Percentiles rank a stretch among this genome's conserved stretches.
These are phyloP conservation scores for Drosera capensis DNA, from an alignment of 148 eudicot genomes.

Conservation along the genomic window DNA sequence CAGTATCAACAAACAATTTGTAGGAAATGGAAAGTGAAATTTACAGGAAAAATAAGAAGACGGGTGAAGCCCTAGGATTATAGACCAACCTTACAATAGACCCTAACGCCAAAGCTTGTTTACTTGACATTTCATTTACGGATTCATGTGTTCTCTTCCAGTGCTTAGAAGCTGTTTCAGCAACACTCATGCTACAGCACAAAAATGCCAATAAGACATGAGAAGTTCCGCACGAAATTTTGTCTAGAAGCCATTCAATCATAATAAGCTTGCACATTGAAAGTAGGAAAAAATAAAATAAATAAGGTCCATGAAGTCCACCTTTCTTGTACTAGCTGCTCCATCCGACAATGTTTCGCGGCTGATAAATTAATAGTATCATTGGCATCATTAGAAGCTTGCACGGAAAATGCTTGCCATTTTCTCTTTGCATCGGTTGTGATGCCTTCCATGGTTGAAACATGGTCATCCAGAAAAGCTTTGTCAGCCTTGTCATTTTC, in stretches of 20 bases:
- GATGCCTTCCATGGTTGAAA: slow-evolving; percentile 49
- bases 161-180: slow-evolving; percentile 56
- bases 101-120: slow-evolving; percentile 35
- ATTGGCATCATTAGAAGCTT: slow-evolving; percentile 46
- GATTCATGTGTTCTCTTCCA: slow-evolving; percentile 48
- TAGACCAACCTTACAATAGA: slow-evolving; percentile 50
- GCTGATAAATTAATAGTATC: slow-evolving; percentile 77
- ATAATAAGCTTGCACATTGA: not conserved
- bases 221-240: not conserved
- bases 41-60: not conserved
- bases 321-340: slow-evolving; percentile 74
- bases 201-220: not conserved
- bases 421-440: slow-evolving; percentile 85
- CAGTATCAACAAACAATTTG: not conserved
- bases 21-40: not conserved
- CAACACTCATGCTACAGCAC: slow-evolving; percentile 39
- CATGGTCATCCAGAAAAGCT: slow-evolving; percentile 60
- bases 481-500: slow-evolving; percentile 49
- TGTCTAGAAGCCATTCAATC: not conserved
- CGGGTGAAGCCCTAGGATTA: not conserved
- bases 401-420: slow-evolving; percentile 65
- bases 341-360: slow-evolving; percentile 93
- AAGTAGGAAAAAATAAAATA: not conserved
- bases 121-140: slow-evolving; percentile 39
- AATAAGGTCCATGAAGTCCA: slow-evolving; percentile 9